Evolutionary conservation across 148 eudicot species (phyloP).

Genomic region (Limonium bicolor): DNA sequence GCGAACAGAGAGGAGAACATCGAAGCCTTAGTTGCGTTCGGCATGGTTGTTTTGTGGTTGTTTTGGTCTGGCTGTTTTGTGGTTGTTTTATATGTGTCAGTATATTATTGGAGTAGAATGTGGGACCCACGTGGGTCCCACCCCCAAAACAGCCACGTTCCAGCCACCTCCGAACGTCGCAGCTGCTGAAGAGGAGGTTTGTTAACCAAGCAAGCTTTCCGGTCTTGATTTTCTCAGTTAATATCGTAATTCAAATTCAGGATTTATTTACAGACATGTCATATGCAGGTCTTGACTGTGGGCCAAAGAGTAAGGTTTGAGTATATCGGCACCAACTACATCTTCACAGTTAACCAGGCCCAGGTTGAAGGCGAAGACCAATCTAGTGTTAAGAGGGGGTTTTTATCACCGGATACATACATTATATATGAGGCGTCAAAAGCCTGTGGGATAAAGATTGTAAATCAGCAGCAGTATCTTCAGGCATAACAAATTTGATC

Average conservation of each 20-base stretch:
- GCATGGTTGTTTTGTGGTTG: no score
- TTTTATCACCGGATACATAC: slow-evolving; percentile 65
- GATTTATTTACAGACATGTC: no score
- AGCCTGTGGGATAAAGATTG: slow-evolving; percentile 84
- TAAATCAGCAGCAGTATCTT: slow-evolving; percentile 88
- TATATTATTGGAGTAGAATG: no score
- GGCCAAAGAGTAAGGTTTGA: slow-evolving; percentile 82
- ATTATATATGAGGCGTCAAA: slow-evolving; percentile 72
- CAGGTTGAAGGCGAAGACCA: slow-evolving; percentile 54
- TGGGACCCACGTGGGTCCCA: no score
- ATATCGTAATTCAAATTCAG: no score
- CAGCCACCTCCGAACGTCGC: slow-evolving; percentile 33
- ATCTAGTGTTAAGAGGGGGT: slow-evolving; percentile 60
- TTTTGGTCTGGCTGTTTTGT: no score
- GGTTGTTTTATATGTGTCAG: no score
- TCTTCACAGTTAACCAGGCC: slow-evolving; percentile 73
- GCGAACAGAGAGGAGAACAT: slow-evolving; percentile 69
- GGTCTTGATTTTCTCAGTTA: no score
- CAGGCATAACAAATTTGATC: slow-evolving; percentile 84
- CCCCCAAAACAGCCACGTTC: no score
- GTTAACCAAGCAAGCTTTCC: slow-evolving; percentile 48
- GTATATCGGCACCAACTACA: slow-evolving; percentile 62
- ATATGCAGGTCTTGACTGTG: slow-evolving; percentile 75
- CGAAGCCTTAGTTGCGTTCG: no score
- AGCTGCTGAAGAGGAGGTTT: slow-evolving; percentile 55